These are phyloP conservation scores for Micractinium conductrix DNA, from an alignment of 139 green algal species.

Conservation along the genomic window DNA sequence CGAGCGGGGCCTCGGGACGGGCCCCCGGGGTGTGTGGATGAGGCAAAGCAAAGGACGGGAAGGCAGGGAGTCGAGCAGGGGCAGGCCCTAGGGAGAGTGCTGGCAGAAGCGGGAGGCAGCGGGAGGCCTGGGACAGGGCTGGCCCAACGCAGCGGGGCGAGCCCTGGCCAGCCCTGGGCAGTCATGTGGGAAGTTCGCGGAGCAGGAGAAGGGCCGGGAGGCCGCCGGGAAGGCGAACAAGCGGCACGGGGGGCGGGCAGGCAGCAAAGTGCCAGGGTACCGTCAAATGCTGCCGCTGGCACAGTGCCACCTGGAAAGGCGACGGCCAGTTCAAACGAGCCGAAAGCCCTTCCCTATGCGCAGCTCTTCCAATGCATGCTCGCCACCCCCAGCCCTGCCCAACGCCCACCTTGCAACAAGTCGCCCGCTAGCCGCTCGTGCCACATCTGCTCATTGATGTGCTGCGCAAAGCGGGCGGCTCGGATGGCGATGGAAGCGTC, in stretches of 20 bases:
- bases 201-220: too few species aligned
- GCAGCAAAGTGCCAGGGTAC: background rate
- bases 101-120: background rate
- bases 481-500: conserved; percentile 1
- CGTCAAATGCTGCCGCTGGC: background rate
- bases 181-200: too few species aligned
- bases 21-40: background rate
- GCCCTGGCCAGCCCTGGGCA: too few species aligned
- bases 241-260: too few species aligned
- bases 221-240: too few species aligned
- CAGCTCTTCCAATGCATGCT: background rate
- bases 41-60: background rate
- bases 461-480: conserved; percentile 14
- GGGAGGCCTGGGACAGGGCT: background rate
- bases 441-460: conserved; percentile 28
- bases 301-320: conserved; percentile 8
- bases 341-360: background rate
- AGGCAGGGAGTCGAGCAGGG: background rate
- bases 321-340: too few species aligned
- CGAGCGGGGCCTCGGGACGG: background rate
- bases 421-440: conserved; percentile 7
- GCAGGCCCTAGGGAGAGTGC: background rate
- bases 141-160: too few species aligned
- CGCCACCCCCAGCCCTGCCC: too few species aligned
- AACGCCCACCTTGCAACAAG: background rate